Evolutionary conservation across 306 rosid species (phyloP), one percentile per base, ranked within the genome.

Genomic region (Casuarina cunninghamiana): DNA sequence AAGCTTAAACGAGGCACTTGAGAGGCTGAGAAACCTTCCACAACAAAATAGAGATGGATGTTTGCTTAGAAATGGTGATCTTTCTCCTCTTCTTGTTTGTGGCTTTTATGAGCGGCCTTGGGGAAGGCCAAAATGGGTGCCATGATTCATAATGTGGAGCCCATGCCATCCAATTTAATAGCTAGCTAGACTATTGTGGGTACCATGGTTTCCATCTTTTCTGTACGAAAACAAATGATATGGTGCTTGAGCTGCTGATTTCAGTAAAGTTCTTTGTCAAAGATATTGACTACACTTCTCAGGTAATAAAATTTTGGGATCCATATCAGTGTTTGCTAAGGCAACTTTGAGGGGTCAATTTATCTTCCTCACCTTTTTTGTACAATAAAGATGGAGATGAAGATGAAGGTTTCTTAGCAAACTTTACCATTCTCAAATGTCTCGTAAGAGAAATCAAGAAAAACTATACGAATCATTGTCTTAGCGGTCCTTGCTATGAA

Each of bases 191-290:
- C 2, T 71, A 50, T 3, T 79, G 85, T 70, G 84, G 88, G 60
- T 72, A 58, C 39, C 45, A 48, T 5, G 80, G 77, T 2, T 88
- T 88, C 78, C 89, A 83, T 73, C 13, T 90, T 17, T 57, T 75
- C 6, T 90, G 94, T 65, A 48, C 78, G n/a, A n/a, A n/a, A n/a
- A n/a, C n/a, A n/a, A n/a, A n/a, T n/a, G n/a, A n/a, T n/a, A n/a
- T n/a, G n/a, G n/a, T n/a, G n/a, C 80, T 83, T 21, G 60, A 83
- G 77, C 83, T 89, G 21, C 85, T 80, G 15, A 6, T n/a, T 4
- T 78, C 77, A 41, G 75, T 79, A 3, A 85, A 75, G 43, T 73
- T 82, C 67, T 60, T 0, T 42, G 84, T 85, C 38, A 75, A 46
- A 9, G 8, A 2, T 2, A 85, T 77, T 58, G 77, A 86, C 51